These are phyloP conservation scores for Nematodospora anomalae DNA, from an alignment of 1,139 yeast species.

Conservation along the genomic window DNA sequence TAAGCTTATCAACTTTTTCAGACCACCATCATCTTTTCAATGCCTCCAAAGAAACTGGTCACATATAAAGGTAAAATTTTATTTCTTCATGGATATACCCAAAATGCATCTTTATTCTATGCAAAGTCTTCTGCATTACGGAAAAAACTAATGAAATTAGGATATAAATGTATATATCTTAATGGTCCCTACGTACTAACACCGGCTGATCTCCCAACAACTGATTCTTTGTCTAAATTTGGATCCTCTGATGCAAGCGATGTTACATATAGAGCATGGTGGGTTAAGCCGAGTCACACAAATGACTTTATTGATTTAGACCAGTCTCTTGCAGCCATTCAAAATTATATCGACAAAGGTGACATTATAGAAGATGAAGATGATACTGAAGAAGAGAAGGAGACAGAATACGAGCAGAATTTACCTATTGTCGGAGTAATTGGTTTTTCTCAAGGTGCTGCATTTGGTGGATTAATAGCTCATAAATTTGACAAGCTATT, in stretches of 20 bases:
- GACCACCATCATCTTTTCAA: slow-evolving; percentile 4
- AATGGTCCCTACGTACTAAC: slow-evolving; percentile 72
- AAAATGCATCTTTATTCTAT: slow-evolving; percentile 44
- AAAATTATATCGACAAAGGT: slow-evolving; percentile 32
- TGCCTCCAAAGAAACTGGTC: slow-evolving; percentile 11
- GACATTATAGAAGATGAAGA: slow-evolving; percentile 34
- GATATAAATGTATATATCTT: slow-evolving; percentile 67
- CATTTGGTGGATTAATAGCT: slow-evolving; percentile 48
- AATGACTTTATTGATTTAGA: slow-evolving; percentile 28
- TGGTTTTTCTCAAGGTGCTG: slow-evolving; percentile 51
- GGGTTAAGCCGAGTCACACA: slow-evolving; percentile 29
- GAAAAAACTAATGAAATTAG: slow-evolving; percentile 35
- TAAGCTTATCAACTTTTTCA: not conserved
- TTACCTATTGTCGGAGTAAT: slow-evolving; percentile 43
- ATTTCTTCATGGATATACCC: slow-evolving; percentile 48
- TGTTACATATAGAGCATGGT: slow-evolving; percentile 37
- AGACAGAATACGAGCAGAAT: slow-evolving; percentile 23
- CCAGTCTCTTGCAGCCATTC: slow-evolving; percentile 30
- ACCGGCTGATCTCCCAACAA: slow-evolving; percentile 64
- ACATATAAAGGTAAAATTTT: slow-evolving; percentile 30
- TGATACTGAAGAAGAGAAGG: slow-evolving; percentile 24
- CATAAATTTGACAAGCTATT: slow-evolving; percentile 32
- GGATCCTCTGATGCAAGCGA: slow-evolving; percentile 27
- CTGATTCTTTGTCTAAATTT: slow-evolving; percentile 46
- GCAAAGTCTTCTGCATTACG: slow-evolving; percentile 49